A percentile compares a stretch with the other conserved stretches of the same genome.
Conservation (phyloP, 352 stramenopile species). For the Phytopythium helicoides region DNA sequence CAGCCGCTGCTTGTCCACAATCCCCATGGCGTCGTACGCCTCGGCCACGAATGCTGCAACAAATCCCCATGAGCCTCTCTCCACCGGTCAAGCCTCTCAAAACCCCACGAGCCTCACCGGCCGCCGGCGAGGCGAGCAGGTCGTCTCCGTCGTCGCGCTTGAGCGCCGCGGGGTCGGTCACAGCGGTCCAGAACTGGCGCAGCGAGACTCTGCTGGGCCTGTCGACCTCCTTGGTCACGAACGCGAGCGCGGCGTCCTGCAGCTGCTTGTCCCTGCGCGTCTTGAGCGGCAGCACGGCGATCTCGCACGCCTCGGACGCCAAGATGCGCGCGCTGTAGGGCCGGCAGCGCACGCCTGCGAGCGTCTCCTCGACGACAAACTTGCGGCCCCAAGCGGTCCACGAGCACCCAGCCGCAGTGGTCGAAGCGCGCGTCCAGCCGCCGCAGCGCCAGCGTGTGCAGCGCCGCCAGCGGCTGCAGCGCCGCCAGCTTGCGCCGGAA, state of each 20-base stretch:
- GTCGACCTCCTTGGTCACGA: slow-evolving; percentile 50
- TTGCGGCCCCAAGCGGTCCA: slow-evolving; percentile 79
- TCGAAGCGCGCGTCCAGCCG: slow-evolving; percentile 71
- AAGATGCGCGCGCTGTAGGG: slow-evolving; percentile 76
- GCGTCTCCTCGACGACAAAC: slow-evolving; percentile 84
- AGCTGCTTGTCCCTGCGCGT: slow-evolving; percentile 58
- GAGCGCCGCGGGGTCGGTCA: slow-evolving; percentile 43
- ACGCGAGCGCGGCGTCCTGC: slow-evolving; percentile 50
- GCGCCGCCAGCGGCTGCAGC: slow-evolving; percentile 67
- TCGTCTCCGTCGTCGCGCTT: slow-evolving; percentile 6
- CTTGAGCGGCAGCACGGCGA: slow-evolving; percentile 75
- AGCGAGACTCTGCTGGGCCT: slow-evolving; percentile 65
- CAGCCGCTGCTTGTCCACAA: slow-evolving; percentile 44
- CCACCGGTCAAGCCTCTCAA: background rate
- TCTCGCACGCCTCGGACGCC: slow-evolving; percentile 68
- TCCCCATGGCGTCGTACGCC: slow-evolving; percentile 61
- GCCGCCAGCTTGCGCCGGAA: slow-evolving; percentile 73
- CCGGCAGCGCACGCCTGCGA: slow-evolving; percentile 71
- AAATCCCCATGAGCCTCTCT: background rate
- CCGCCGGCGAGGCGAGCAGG: slow-evolving; percentile 40
- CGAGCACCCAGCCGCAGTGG: slow-evolving; percentile 78
- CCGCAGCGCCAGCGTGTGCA: slow-evolving; percentile 63
- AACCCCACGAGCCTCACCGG: no score
- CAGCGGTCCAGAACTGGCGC: slow-evolving; percentile 39
- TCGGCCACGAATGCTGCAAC: slow-evolving; percentile 59